phyloP scores from a whole-genome alignment of 257 asterid species.

The Solanum bulbocastanum region DNA sequence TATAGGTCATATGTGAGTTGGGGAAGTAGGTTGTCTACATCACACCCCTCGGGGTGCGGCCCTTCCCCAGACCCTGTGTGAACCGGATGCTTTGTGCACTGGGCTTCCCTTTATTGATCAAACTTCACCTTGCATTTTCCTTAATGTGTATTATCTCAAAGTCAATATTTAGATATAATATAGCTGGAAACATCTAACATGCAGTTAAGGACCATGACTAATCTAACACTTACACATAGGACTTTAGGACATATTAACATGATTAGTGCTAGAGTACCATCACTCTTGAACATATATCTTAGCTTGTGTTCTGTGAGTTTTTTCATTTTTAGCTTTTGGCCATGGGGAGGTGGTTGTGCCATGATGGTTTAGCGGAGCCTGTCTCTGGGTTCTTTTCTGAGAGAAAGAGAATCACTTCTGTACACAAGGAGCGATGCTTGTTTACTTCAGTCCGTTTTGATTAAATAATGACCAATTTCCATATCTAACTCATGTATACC shows the following conservation, averaged over 20 bases:
- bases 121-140: not conserved
- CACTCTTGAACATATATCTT: not conserved
- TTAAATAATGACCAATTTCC: not conserved
- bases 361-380: not conserved
- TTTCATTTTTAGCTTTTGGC: not conserved
- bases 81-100: not conserved
- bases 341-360: not conserved
- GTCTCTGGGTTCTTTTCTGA: not conserved
- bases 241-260: not conserved
- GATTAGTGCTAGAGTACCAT: not conserved
- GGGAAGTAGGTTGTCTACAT: not conserved
- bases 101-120: not conserved
- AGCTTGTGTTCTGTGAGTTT: not conserved
- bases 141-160: not conserved
- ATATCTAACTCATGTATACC: not conserved
- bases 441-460: not conserved
- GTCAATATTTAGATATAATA: not conserved
- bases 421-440: not conserved
- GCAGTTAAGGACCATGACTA: not conserved
- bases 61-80: not conserved
- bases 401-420: not conserved
- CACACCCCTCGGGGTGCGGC: not conserved
- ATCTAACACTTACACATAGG: not conserved
- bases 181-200: not conserved
- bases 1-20: not conserved